Evolutionary conservation across 495 filamentous ascomycete species (phyloP).

Genomic region (Talaromyces thailandensis): DNA sequence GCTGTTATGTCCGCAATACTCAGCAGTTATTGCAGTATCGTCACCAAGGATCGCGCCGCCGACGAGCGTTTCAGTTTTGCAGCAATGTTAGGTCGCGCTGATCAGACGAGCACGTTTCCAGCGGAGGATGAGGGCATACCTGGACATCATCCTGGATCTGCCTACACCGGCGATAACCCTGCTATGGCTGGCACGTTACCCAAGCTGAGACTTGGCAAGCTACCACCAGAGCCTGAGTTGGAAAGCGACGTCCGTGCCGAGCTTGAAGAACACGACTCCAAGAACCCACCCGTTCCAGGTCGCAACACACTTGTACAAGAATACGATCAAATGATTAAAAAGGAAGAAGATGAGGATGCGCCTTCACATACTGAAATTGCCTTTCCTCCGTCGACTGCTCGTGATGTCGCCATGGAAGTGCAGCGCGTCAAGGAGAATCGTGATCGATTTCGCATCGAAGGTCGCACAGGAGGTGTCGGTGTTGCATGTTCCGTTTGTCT

Average conservation of each 20-base stretch:
- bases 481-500: slow-evolving; percentile 80
- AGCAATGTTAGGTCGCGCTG: slow-evolving; percentile 58
- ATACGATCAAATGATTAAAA: slow-evolving; percentile 81
- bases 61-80: slow-evolving; percentile 76
- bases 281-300: slow-evolving; percentile 57
- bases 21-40: slow-evolving; percentile 62
- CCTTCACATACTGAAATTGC: slow-evolving; percentile 71
- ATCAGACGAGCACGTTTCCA: slow-evolving; percentile 55
- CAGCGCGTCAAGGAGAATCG: slow-evolving; percentile 91
- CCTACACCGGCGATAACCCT: slow-evolving; percentile 60
- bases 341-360: slow-evolving; percentile 77
- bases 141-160: slow-evolving; percentile 78
- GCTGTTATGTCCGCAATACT: slow-evolving; percentile 65
- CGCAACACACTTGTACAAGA: slow-evolving; percentile 61
- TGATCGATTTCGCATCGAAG: slow-evolving; percentile 77
- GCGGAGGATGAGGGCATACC: slow-evolving; percentile 90
- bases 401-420: slow-evolving; percentile 89
- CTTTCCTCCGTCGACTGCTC: slow-evolving; percentile 71
- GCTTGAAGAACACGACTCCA: slow-evolving; percentile 67
- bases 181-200: slow-evolving; percentile 42
- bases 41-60: slow-evolving; percentile 62
- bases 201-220: slow-evolving; percentile 63
- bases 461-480: slow-evolving; percentile 69
- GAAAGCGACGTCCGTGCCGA: slow-evolving; percentile 75
- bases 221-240: slow-evolving; percentile 70